These are phyloP conservation scores for Erigeron canadensis DNA, from an alignment of 129 eudicot species.

Conservation along the genomic window DNA sequence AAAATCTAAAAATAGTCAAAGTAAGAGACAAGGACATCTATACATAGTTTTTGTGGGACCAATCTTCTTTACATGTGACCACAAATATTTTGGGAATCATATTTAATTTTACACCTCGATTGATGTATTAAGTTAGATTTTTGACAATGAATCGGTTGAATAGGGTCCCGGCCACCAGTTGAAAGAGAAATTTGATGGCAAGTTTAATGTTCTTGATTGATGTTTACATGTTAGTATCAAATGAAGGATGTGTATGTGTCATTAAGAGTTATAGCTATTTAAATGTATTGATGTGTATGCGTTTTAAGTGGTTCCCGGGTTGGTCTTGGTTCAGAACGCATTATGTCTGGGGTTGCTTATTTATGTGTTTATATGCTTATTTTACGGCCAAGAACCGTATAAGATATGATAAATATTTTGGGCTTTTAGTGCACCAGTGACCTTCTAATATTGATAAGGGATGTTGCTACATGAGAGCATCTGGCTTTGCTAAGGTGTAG, in stretches of 20 bases:
- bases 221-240: not conserved
- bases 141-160: not conserved
- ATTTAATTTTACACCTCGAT: constrained; percentile 10
- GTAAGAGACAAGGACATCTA: constrained; percentile 27
- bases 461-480: not conserved
- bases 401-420: no score
- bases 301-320: no score
- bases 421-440: no score
- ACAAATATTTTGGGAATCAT: constrained; percentile 18
- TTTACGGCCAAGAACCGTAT: no score
- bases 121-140: constrained; percentile 12
- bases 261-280: not conserved
- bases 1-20: constrained; percentile 24
- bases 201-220: constrained; percentile 21
- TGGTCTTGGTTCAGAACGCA: no score
- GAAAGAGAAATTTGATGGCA: constrained; percentile 5
- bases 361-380: no score
- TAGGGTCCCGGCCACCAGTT: constrained; percentile 27
- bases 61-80: constrained; percentile 17
- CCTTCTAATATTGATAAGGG: not conserved
- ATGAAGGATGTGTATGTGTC: not conserved
- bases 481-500: not conserved
- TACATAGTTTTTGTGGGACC: constrained; percentile 29
- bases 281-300: no score
- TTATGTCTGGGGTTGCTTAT: no score